Percentiles rank a stretch among this genome's conserved stretches.
phyloP scores from a whole-genome alignment of 1,284 basidiomycete species.

The Athelia sp. region DNA sequence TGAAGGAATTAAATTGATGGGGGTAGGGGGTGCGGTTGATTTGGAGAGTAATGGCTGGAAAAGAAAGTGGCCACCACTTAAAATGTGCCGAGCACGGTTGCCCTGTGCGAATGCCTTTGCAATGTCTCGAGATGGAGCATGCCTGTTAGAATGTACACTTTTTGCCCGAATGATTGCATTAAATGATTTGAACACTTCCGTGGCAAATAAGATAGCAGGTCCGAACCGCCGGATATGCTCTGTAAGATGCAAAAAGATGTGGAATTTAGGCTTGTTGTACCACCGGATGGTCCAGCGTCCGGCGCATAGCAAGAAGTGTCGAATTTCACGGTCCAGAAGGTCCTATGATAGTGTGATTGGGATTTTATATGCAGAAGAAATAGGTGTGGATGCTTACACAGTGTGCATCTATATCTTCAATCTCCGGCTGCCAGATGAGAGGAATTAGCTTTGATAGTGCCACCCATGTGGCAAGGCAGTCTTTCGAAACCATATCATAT shows the following conservation, averaged over 20 bases:
- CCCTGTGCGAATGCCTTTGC: slow-evolving; percentile 26
- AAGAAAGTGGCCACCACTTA: slow-evolving; percentile 23
- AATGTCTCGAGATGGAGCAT: slow-evolving; percentile 38
- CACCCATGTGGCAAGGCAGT: slow-evolving; percentile 23
- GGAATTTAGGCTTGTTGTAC: slow-evolving; percentile 39
- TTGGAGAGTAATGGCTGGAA: not conserved
- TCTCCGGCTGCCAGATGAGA: slow-evolving; percentile 30
- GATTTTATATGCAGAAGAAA: not conserved
- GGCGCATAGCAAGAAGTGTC: slow-evolving; percentile 22
- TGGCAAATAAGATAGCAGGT: slow-evolving; percentile 34
- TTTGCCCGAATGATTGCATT: slow-evolving; percentile 36
- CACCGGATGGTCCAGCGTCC: slow-evolving; percentile 22
- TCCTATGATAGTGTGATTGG: slow-evolving; percentile 7
- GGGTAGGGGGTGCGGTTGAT: not conserved
- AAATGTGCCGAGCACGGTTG: slow-evolving; percentile 30
- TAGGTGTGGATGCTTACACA: slow-evolving; percentile 15
- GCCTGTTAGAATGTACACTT: slow-evolving; percentile 38
- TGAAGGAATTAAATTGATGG: not conserved
- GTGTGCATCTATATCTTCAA: slow-evolving; percentile 25
- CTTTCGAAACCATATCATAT: slow-evolving; percentile 20
- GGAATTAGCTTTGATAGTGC: slow-evolving; percentile 25
- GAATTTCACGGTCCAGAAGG: slow-evolving; percentile 19
- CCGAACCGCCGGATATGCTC: slow-evolving; percentile 29
- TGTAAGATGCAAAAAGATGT: slow-evolving; percentile 27
- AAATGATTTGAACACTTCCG: slow-evolving; percentile 41